Evolutionary conservation across 768 basidiomycete species (phyloP).

Genomic region (Dioszegia aurantiaca): DNA sequence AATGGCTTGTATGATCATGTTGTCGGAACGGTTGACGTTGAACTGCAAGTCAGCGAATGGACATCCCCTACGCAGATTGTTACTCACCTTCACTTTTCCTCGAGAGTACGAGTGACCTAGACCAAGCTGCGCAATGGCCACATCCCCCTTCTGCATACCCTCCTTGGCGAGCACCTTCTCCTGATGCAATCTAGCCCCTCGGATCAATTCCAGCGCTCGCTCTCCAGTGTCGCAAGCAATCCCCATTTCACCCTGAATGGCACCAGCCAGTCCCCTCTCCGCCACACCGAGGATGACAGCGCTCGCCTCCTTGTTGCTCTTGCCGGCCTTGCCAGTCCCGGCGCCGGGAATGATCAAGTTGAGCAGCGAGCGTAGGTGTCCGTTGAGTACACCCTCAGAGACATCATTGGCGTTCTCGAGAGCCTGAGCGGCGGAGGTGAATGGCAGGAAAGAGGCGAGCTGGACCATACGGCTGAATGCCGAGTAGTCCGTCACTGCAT

Average conservation of each 20-base stretch:
- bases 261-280: constrained; percentile 69
- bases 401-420: constrained; percentile 94
- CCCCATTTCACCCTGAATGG: constrained; percentile 69
- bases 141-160: constrained; percentile 74
- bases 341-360: constrained; percentile 40
- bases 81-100: constrained; percentile 80
- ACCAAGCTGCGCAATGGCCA: constrained; percentile 89
- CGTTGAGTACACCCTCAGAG: constrained; percentile 71
- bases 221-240: constrained; percentile 80
- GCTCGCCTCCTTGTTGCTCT: constrained; percentile 37
- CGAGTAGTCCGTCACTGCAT: constrained; percentile 77
- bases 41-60: constrained; percentile 31
- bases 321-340: constrained; percentile 25
- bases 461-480: constrained; percentile 92
- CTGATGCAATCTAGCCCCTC: constrained; percentile 88
- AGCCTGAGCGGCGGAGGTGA: constrained; percentile 88
- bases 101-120: constrained; percentile 96
- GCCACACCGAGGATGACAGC: constrained; percentile 71
- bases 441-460: constrained; percentile 85
- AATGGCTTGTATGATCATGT: constrained; percentile 99
- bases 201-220: constrained; percentile 75
- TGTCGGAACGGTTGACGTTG: constrained; percentile 64
- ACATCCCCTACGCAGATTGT: not conserved
- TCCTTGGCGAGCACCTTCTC: constrained; percentile 66
- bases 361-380: constrained; percentile 33